A percentile compares a stretch with the other conserved stretches of the same genome.
Evolutionary conservation across 1,284 basidiomycete genomes (phyloP).

Genomic region (Neolentinus lepideus): DNA sequence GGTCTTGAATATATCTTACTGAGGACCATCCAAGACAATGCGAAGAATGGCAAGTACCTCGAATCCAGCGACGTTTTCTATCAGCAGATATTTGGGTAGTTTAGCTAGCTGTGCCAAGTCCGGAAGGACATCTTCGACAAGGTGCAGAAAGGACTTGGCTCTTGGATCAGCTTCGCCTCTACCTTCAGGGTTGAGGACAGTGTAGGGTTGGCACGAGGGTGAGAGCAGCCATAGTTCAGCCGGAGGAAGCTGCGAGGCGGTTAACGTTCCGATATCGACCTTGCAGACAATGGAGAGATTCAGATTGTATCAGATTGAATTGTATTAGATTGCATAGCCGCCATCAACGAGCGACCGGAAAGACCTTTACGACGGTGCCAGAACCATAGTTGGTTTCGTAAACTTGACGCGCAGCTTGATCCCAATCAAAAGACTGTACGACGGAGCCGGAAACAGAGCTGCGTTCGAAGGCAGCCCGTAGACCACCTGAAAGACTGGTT

Average conservation of each 20-base stretch:
- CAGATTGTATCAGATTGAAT: neutral
- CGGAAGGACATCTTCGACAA: constrained; percentile 60
- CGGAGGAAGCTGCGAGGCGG: constrained; percentile 34
- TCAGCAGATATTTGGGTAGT: constrained; percentile 51
- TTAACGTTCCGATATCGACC: constrained; percentile 58
- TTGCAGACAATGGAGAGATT: constrained; percentile 17
- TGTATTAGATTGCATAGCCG: neutral
- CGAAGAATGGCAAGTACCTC: constrained; percentile 40
- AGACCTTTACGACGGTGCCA: constrained; percentile 42
- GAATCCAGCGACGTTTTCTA: constrained; percentile 78
- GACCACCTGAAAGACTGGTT: constrained; percentile 41
- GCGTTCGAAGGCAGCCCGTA: constrained; percentile 57
- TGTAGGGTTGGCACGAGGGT: constrained; percentile 77
- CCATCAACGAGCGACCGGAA: constrained; percentile 4
- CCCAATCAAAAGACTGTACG: constrained; percentile 69
- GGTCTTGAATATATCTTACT: constrained; percentile 28
- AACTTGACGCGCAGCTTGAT: constrained; percentile 61
- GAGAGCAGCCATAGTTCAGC: constrained; percentile 68
- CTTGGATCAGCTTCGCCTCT: constrained; percentile 64
- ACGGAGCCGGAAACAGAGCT: constrained; percentile 38
- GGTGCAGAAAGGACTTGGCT: constrained; percentile 67
- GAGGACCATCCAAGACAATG: neutral
- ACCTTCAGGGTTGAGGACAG: constrained; percentile 63
- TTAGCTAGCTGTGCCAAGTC: constrained; percentile 33
- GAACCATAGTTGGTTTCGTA: constrained; percentile 51